Evolutionary conservation across 176 grass and related monocot genomes (phyloP), one percentile per base, ranked within the genome.

Genomic region (Carex myosuroides): DNA sequence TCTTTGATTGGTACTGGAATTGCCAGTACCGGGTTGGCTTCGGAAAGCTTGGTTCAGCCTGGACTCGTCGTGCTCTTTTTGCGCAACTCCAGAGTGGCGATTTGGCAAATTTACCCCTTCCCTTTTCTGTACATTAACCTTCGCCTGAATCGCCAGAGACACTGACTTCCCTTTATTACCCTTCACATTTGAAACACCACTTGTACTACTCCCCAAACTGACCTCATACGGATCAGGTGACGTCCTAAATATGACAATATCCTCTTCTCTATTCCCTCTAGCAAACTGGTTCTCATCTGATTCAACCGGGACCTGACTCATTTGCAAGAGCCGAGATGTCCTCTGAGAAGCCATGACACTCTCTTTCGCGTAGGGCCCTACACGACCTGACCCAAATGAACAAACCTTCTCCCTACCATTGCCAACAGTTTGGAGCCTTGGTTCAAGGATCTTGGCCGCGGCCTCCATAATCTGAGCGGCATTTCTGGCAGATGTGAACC

Each of bases 91-190:
- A 84, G 77, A 81, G 73, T 88, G 92, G 48, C 79, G 92, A 46
- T 66, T 81, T 72, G 85, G 83, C 68, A 87, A 64, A 85, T 64
- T 84, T 73, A 87, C 79, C 10, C 92, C 79, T 88, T 94, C 94
- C 60, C 90, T 91, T 85, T 89, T 97, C 79, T 92, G 92, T 64
- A 97, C 92, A 84, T 91, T 94, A 16, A 94, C 89, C 87, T 94
- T 94, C 83, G 92, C 92, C 70, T 94, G 90, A 24, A 94, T 75
- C 12, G 90, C 90, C 41, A 97, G 80, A 80, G 87, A 94, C 85
- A 94, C 70, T 46, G 89, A 91, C 60, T 92, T 94, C 12, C 90
- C 90, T 81, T 97, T 94, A 69, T 88, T 97, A 53, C 72, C 82
- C 85, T 89, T 94, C 56, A 42, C 72, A 73, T 70, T 83, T 44